Percentiles rank a stretch among this genome's conserved stretches.
These are phyloP conservation scores for Mortierella sp. DNA, from an alignment of 371 early-diverging fungal species.

Conservation along the genomic window DNA sequence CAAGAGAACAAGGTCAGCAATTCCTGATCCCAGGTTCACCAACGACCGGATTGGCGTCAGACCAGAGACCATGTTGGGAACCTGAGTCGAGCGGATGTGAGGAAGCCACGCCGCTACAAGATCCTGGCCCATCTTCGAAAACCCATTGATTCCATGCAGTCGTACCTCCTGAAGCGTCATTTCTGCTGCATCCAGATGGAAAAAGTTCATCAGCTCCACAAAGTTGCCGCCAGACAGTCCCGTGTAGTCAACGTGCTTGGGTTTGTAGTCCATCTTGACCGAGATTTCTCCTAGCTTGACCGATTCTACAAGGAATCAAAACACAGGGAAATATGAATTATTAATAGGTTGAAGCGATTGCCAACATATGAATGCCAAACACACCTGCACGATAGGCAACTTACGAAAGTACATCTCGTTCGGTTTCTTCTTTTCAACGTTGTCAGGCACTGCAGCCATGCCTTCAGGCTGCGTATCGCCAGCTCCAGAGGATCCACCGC, in stretches of 20 bases:
- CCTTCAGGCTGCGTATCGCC: conserved; percentile 24
- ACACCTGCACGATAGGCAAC: not conserved
- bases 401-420: conserved; percentile 65
- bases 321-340: not conserved
- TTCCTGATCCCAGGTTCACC: conserved; percentile 91
- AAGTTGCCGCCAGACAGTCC: conserved; percentile 83
- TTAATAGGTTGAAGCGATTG: not conserved
- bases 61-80: conserved; percentile 92
- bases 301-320: conserved; percentile 63
- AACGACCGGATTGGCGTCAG: conserved; percentile 91
- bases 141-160: conserved; percentile 76
- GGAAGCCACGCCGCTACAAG: conserved; percentile 89
- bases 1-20: conserved; percentile 93
- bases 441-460: conserved; percentile 1
- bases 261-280: conserved; percentile 96
- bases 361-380: not conserved
- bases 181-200: conserved; percentile 93
- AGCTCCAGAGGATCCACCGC: not conserved
- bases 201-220: conserved; percentile 93
- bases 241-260: conserved; percentile 87
- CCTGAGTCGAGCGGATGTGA: conserved; percentile 90
- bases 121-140: conserved; percentile 62
- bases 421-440: conserved; percentile 34
- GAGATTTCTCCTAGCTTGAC: conserved; percentile 82
- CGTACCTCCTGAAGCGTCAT: conserved; percentile 84